Evolutionary conservation across 805 yeast species (phyloP), one percentile per base, ranked within the genome.

Genomic region (Candida suzukii): DNA sequence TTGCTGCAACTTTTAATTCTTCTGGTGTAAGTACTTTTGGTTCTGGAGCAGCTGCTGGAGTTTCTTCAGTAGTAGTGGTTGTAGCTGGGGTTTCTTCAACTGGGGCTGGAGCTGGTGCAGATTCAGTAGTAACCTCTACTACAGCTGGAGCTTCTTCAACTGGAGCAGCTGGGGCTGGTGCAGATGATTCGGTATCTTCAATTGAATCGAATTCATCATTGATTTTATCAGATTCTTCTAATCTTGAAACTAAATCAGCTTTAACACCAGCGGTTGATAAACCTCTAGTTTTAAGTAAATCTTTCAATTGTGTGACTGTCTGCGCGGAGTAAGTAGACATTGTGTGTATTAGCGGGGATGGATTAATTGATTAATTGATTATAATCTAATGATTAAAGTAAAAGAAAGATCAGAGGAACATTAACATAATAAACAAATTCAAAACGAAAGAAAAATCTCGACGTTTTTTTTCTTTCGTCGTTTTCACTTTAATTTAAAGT

Each of bases 301-400:
- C 95, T 59, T 86, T 90, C 61, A 91, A 73, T 67, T 88, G 95
- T 17, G 82, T 79, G 39, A 88, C 96, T 2, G 90, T 82, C 48
- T 76, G 71, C n/a, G 79, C 55, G n/a, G 76, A 56, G 57, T 79
- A 82, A 11, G 71, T 71, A 16, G 76, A 48, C 81, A 78, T 77
- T 25, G 28, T 35, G 21, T 17, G 13, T 34, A 18, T 18, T n/a
- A n/a, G n/a, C n/a, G n/a, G n/a, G n/a, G n/a, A n/a, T n/a, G n/a
- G n/a, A n/a, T n/a, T n/a, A n/a, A n/a, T n/a, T n/a, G n/a, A n/a
- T n/a, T n/a, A n/a, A n/a, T n/a, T n/a, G n/a, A n/a, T n/a, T n/a
- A n/a, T n/a, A n/a, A n/a, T n/a, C n/a, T n/a, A n/a, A n/a, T n/a
- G n/a, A n/a, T n/a, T n/a, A n/a, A n/a, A n/a, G n/a, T n/a, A n/a